Conservation (phyloP, 768 basidiomycete genomes). For the Boletus subparvulus region DNA sequence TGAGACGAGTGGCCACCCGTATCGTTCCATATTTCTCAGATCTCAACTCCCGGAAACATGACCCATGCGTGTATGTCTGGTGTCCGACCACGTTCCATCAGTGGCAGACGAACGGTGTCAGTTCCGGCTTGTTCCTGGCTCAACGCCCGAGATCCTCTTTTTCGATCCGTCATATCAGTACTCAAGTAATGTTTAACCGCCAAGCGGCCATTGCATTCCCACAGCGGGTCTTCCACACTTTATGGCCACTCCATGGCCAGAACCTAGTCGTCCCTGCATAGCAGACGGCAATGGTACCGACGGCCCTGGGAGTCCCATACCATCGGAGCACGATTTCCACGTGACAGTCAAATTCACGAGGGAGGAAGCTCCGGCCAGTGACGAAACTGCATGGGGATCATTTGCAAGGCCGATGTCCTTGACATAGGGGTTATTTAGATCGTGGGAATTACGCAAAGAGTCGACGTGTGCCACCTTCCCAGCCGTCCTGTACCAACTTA, state of each 20-base stretch:
- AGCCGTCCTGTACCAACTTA: neutral
- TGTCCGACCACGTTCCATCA: too few relatives aligned
- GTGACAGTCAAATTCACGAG: neutral
- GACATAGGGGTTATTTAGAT: conserved; percentile 4
- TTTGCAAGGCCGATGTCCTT: too few relatives aligned
- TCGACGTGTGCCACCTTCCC: neutral
- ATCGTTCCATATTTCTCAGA: neutral
- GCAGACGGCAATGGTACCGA: neutral
- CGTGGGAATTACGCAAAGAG: conserved; percentile 15
- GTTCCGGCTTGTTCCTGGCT: neutral
- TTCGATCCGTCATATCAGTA: neutral
- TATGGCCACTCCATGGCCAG: neutral
- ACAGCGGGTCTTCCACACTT: neutral
- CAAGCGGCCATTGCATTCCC: neutral
- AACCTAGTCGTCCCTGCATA: conserved; percentile 5
- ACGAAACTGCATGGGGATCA: too few relatives aligned
- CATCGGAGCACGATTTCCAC: neutral
- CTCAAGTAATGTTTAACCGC: neutral
- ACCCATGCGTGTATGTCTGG: neutral
- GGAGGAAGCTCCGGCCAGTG: too few relatives aligned
- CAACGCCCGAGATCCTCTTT: neutral
- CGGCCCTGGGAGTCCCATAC: neutral
- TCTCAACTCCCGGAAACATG: neutral
- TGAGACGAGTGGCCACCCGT: neutral
- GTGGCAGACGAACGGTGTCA: neutral